Evolutionary conservation across 306 rosid species (phyloP).

Genomic region (Crotalaria pallida): DNA sequence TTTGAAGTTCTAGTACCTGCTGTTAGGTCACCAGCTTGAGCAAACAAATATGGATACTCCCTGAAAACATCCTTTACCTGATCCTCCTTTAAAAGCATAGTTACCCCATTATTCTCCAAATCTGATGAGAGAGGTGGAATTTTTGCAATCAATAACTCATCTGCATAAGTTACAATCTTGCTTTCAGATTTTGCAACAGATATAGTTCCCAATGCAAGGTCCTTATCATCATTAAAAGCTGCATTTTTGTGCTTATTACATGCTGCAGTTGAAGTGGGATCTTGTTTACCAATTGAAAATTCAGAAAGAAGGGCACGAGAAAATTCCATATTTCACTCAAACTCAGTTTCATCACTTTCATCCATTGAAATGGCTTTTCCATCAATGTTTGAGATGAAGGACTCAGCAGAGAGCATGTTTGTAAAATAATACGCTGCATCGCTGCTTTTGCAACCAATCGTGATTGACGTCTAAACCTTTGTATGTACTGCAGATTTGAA

Average conservation of each 20-base stretch:
- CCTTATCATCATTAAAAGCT: conserved; percentile 36
- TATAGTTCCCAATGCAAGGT: conserved; percentile 28
- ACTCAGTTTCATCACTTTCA: conserved; percentile 76
- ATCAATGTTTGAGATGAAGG: conserved; percentile 84
- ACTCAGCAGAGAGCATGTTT: conserved; percentile 87
- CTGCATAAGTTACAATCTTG: conserved; percentile 36
- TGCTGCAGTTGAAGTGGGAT: conserved; percentile 42
- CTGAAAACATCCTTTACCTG: conserved; percentile 55
- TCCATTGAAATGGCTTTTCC: conserved; percentile 93
- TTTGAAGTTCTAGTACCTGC: no score
- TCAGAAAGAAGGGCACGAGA: conserved; percentile 80
- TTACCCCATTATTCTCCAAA: conserved; percentile 83
- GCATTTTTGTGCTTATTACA: conserved; percentile 27
- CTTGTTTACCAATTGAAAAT: conserved; percentile 51
- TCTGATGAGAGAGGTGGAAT: conserved; percentile 76
- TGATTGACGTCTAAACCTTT: conserved; percentile 78
- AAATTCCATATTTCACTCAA: conserved; percentile 79
- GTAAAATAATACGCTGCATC: conserved; percentile 76
- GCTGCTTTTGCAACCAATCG: conserved; percentile 74
- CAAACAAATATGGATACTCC: conserved; percentile 75
- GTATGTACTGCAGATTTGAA: conserved; percentile 86
- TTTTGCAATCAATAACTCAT: conserved; percentile 38
- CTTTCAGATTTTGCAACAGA: conserved; percentile 40
- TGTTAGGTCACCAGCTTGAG: conserved; percentile 67
- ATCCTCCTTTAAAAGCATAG: conserved; percentile 62